Base-by-base conservation (phyloP, 1,139 yeast genomes). In the Kurtzmaniella quercitrusa region DNA sequence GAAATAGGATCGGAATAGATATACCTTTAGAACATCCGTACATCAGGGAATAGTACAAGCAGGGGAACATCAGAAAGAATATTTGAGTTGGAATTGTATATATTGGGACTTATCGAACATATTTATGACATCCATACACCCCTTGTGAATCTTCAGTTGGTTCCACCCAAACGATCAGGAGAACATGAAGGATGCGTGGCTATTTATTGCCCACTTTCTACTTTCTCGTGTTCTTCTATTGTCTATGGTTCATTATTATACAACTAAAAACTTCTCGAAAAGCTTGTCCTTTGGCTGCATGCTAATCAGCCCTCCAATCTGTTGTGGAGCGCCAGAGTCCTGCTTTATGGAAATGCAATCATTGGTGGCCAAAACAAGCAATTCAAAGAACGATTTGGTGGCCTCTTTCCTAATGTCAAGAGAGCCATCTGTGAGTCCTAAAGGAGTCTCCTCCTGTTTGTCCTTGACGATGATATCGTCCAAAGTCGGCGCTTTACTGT, bases 341-440 rank as follows among this genome's bases (percentile, higher is more conserved):
- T 90, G 96, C 25, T 77, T 64, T 39, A 90, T 62, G 18, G 70
- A 65, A 41, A 90, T 66, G 42, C 91, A 83, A 53, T 85, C 93
- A 45, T 81, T 73, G 8, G 95, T 85, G 1, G 96, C 95, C 50
- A 90, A 68, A 1, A 89, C 93, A 54, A 91, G 70, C 59, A 90
- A 63, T 58, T 90, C 95, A 57, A 90, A 89, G 63, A 90, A 90
- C 50, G 87, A 77, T 55, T 80, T 78, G 9, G 90, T 78, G 1
- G 91, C 93, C 53, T 84, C 82, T 49, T 70, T 70, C 53, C 75
- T 78, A 40, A 74, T 70, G 46, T 70, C 68, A 8, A 68, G 43
- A 1, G 50, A 46, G 41, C 55, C 56, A 40, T 49, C 54, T 2
- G 50, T 52, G 2, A 53, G 40, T 3, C 75, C 74, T 25, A 70